Evolutionary conservation across 2,329 filamentous ascomycete species (phyloP).

Genomic region (Aspergillus spinulosporus): DNA sequence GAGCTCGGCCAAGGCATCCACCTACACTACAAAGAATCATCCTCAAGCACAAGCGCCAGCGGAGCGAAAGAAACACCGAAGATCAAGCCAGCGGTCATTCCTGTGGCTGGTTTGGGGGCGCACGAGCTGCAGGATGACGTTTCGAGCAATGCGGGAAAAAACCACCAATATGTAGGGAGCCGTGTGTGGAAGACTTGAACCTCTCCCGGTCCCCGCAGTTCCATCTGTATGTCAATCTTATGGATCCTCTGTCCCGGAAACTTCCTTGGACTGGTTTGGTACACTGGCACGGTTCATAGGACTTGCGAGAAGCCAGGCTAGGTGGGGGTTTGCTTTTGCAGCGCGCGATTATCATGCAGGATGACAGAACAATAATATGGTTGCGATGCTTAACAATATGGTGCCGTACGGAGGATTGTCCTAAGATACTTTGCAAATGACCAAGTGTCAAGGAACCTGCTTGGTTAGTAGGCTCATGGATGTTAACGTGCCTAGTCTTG

Average conservation of each 20-base stretch:
- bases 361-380: not conserved
- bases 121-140: conserved; percentile 24
- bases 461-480: not conserved
- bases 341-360: not conserved
- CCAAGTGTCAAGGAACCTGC: not conserved
- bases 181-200: not conserved
- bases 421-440: not conserved
- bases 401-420: not conserved
- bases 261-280: not conserved
- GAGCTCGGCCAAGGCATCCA: not conserved
- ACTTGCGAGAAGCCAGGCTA: not conserved
- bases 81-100: conserved; percentile 2
- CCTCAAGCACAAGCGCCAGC: not conserved
- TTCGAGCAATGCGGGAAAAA: conserved; percentile 8
- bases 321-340: not conserved
- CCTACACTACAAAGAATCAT: not conserved
- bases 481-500: not conserved
- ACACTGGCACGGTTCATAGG: not conserved
- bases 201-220: not conserved
- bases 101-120: conserved; percentile 1
- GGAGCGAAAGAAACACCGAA: conserved; percentile 5
- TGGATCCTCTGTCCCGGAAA: conserved; percentile 1
- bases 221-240: conserved; percentile 1
- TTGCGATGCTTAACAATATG: not conserved
- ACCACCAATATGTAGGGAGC: conserved; percentile 10